Evolutionary conservation across 305 asterid genomes (phyloP), one percentile per base, ranked within the genome.

Genomic region (Galium porrigens): DNA sequence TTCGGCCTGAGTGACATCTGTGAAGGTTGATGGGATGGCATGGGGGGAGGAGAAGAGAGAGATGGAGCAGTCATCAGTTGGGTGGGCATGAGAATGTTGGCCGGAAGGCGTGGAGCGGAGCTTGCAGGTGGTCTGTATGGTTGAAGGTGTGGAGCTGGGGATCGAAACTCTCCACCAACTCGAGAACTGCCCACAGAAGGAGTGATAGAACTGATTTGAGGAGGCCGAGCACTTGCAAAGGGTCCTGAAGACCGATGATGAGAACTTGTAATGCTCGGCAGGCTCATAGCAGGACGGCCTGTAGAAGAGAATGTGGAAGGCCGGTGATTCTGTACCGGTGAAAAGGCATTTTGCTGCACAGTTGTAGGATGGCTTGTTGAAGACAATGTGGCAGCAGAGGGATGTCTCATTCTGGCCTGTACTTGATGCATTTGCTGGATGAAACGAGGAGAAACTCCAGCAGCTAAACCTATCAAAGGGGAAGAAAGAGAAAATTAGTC

Each of bases 121-220:
- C 39, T 6, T 69, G 46, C 46, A 39, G 72, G 56, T 5, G 74
- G 73, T 61, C 78, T 66, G 72, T 70, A 81, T n/a, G 72, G 73
- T 32, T 64, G 78, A 69, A 74, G 78, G 41, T 72, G 81, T 22
- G 83, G 83, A 33, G 78, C 72, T 1, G 70, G 73, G 67, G 77
- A 63, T 36, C 83, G 83, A 18, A 69, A 39, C 44, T 78, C 82
- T 57, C 70, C 71, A 66, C 67, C 69, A 41, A 52, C 61, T 55
- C 76, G 80, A 48, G 57, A 37, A 68, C 71, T 70, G 33, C 61
- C 63, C 3, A 34, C 54, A 14, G 70, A 64, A 68, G 78, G 78
- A 25, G 81, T 70, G 27, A 76, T 67, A 48, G 74, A 51, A 27
- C 67, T 58, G 29, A 76, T 76, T 52, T 25, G 66, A 5, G 71